phyloP scores from a whole-genome alignment of 2,329 filamentous ascomycete genomes.

The Penicillium sp. region DNA sequence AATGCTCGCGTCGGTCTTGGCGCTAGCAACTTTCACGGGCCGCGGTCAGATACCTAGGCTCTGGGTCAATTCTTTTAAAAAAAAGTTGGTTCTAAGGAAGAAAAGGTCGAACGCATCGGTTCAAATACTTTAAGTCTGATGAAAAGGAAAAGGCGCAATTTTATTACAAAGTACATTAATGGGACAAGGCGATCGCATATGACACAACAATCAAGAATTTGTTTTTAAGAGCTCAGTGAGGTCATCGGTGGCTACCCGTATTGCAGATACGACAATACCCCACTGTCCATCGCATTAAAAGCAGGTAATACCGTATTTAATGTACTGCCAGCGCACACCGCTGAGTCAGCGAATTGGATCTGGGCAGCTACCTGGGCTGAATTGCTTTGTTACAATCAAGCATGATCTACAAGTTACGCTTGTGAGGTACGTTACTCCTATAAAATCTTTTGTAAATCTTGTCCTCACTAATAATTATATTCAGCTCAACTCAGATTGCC shows the following conservation, averaged over 20 bases:
- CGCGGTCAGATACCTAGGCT: conserved; percentile 17
- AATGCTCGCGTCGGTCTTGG: conserved; percentile 29
- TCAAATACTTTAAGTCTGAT: neutral
- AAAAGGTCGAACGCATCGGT: neutral
- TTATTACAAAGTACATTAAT: neutral
- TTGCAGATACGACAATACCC: conserved; percentile 10
- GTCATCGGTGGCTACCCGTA: conserved; percentile 25
- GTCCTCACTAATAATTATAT: neutral
- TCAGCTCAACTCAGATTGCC: neutral
- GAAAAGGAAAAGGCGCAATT: neutral
- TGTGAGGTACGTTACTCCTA: neutral
- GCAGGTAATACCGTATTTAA: neutral
- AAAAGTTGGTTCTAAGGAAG: conserved; percentile 8
- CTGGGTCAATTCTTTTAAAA: neutral
- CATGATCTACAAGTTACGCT: neutral
- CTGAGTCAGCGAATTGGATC: conserved; percentile 14
- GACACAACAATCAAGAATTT: conserved; percentile 8
- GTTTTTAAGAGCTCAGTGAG: conserved; percentile 23
- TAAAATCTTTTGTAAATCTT: neutral
- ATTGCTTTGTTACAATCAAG: conserved; percentile 6
- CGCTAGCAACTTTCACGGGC: conserved; percentile 23
- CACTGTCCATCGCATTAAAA: too few species aligned
- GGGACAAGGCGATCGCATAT: conserved; percentile 1
- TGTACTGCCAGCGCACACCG: neutral
- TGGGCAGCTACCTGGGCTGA: conserved; percentile 2